Conservation (phyloP, 768 basidiomycete species). For the Rhizopogon vinicolor region DNA sequence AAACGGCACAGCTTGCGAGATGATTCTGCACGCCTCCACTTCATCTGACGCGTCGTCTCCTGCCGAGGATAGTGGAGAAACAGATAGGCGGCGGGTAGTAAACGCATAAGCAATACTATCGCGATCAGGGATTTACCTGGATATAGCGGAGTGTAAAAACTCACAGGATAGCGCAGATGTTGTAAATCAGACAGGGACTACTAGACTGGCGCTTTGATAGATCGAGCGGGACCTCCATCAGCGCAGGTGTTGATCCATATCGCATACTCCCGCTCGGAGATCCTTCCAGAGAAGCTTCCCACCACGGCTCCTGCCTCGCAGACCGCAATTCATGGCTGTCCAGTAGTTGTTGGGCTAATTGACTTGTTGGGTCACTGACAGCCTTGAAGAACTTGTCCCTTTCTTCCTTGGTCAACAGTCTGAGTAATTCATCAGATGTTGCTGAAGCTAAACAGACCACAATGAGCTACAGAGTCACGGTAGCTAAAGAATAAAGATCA, state of each 20-base stretch:
- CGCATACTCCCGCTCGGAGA: slow-evolving; percentile 7
- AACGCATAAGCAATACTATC: slow-evolving; percentile 67
- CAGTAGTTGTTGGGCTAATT: slow-evolving; percentile 55
- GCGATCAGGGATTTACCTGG: not conserved
- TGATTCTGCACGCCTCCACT: slow-evolving; percentile 39
- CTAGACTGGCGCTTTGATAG: slow-evolving; percentile 36
- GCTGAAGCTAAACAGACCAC: slow-evolving; percentile 40
- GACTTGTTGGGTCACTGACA: slow-evolving; percentile 58
- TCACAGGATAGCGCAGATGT: slow-evolving; percentile 64
- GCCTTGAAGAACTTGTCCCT: slow-evolving; percentile 54
- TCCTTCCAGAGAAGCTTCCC: slow-evolving; percentile 38
- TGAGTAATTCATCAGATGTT: slow-evolving; percentile 56
- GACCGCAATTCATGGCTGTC: slow-evolving; percentile 49
- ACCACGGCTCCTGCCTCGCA: slow-evolving; percentile 65
- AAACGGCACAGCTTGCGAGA: slow-evolving; percentile 61
- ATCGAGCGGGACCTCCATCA: slow-evolving; percentile 42
- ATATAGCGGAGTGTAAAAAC: slow-evolving; percentile 21
- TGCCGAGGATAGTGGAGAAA: slow-evolving; percentile 50
- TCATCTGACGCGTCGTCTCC: slow-evolving; percentile 37
- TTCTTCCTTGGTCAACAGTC: slow-evolving; percentile 55
- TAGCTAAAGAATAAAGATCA: not conserved
- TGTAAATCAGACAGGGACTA: slow-evolving; percentile 54
- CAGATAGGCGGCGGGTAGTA: slow-evolving; percentile 54
- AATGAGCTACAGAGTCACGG: not conserved
- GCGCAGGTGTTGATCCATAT: slow-evolving; percentile 36